These are phyloP conservation scores for Jatropha curcas DNA, from an alignment of 345 rosid species.

Conservation along the genomic window DNA sequence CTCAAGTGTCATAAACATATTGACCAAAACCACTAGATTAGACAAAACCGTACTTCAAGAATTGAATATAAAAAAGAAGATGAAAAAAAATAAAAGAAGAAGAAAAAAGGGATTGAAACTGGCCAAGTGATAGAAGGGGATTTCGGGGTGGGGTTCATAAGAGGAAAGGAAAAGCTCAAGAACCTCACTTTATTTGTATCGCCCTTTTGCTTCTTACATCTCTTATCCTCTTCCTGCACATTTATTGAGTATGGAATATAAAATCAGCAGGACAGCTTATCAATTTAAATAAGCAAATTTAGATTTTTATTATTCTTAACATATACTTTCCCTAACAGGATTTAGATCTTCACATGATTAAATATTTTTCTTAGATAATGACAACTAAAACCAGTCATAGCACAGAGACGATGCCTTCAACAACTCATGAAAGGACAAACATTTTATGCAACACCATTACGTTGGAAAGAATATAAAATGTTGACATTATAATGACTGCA, in stretches of 20 bases:
- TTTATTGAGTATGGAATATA: not conserved
- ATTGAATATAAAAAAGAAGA: not conserved
- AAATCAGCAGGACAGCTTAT: no score
- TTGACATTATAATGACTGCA: no score
- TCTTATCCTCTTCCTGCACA: constrained; percentile 22
- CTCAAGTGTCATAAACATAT: not conserved
- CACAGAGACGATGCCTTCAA: no score
- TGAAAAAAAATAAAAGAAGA: no score
- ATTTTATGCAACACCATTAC: no score
- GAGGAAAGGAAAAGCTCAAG: not conserved
- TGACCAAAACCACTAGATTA: not conserved
- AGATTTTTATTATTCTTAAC: not conserved
- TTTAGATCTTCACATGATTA: not conserved
- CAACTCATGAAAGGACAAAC: no score
- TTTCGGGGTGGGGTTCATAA: not conserved
- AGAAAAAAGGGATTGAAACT: not conserved
- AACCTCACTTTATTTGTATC: constrained; percentile 1
- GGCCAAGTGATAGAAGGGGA: no score
- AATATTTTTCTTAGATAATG: not conserved
- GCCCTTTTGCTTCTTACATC: constrained; percentile 16
- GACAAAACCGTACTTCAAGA: not conserved
- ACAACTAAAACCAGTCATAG: not conserved
- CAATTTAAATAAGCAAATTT: not conserved
- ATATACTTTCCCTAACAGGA: not conserved
- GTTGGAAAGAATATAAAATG: no score